Conservation (phyloP, 352 stramenopile genomes). For the Phytophthora fragariae region DNA sequence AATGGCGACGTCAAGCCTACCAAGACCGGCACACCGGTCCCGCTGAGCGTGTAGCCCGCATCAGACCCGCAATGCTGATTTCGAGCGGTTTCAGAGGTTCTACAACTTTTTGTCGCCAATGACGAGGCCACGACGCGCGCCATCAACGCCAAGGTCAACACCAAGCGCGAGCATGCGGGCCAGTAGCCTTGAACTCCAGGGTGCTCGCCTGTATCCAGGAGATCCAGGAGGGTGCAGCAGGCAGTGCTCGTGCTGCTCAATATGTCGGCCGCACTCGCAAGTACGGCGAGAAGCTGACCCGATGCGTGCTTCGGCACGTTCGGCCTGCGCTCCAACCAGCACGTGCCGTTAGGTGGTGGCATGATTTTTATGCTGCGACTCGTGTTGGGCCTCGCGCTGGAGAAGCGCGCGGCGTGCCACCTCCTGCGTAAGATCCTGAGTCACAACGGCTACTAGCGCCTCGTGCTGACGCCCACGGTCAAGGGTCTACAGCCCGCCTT, state of each 20-base stretch:
- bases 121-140: neutral
- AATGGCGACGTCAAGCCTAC: neutral
- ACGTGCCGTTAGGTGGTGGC: no score
- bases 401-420: no score
- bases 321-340: no score
- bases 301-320: neutral
- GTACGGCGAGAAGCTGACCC: conserved; percentile 12
- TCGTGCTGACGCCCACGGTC: conserved; percentile 7
- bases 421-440: conserved; percentile 1
- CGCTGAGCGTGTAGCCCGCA: conserved; percentile 5
- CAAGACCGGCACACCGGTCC: conserved; percentile 3
- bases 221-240: conserved; percentile 1
- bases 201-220: conserved; percentile 14
- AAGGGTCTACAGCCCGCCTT: conserved; percentile 6
- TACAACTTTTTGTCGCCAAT: conserved; percentile 19
- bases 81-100: conserved; percentile 11
- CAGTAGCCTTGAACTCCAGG: conserved; percentile 8
- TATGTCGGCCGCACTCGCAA: conserved; percentile 16
- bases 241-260: conserved; percentile 7
- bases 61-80: conserved; percentile 13
- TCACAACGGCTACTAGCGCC: conserved; percentile 1
- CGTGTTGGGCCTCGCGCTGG: no score
- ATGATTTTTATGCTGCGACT: no score
- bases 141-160: conserved; percentile 5
- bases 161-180: conserved; percentile 17